Evolutionary conservation across 257 asterid genomes (phyloP), one percentile per base, ranked within the genome.

Genomic region (Galeopsis tetrahit): DNA sequence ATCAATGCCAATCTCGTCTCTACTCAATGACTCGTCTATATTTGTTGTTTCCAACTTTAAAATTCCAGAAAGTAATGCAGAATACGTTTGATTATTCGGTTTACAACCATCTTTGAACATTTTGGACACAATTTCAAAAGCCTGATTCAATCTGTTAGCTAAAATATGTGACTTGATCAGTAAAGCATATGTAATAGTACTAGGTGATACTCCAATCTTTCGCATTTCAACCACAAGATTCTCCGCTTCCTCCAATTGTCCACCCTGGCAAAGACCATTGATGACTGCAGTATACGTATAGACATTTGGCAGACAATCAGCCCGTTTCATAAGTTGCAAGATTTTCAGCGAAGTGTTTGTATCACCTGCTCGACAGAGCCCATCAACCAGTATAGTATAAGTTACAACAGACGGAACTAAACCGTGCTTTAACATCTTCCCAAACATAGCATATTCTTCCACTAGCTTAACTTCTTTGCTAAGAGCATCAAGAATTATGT

Each of bases 341-440:
- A 75, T 60, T 39, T 76, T 43, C 61, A 80, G 57, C 7, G 75
- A 39, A 73, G 70, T 13, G 9, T 35, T 42, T 5, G 38, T 69
- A 61, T 83, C 80, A 13, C 85, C 78, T 33, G 74, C 80, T 46
- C 78, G 68, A 36, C 76, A 73, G 3, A 81, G 69, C 71, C 83
- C 82, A 70, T 66, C 78, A 15, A 78, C 71, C 73, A 81, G 61
- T 57, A 66, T 72, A 8, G 85, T 83, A 46, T 83, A 83, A 31
- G 88, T 83, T 66, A 81, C 85, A 32, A 83, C 82, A 2, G 88
- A 83, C 4, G 85, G 82, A 28, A 72, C 73, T 3, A 75, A 35
- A 44, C 88, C 88, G 9, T 59, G 71, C 72, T 81, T 83, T 28
- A 81, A 32, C 88, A 83, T 78, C 69, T 83, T 80, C 49, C 80